phyloP scores from a whole-genome alignment of 805 yeast species.

The Brettanomyces nanus region DNA sequence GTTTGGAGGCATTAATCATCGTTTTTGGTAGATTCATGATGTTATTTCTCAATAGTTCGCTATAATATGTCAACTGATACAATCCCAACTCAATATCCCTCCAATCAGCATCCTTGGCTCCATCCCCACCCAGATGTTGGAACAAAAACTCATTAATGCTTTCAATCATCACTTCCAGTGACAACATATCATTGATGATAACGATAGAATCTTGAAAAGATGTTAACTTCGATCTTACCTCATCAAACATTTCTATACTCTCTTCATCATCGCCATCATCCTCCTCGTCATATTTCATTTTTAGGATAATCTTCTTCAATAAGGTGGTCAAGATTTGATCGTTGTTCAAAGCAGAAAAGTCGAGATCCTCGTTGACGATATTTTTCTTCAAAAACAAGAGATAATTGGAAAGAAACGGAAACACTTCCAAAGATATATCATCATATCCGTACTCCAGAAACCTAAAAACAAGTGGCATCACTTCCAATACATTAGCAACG shows the following conservation, averaged over 20 bases:
- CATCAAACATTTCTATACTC: slow-evolving; percentile 68
- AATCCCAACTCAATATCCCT: slow-evolving; percentile 79
- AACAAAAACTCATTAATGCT: slow-evolving; percentile 42
- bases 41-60: slow-evolving; percentile 74
- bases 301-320: slow-evolving; percentile 61
- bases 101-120: slow-evolving; percentile 44
- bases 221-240: slow-evolving; percentile 66
- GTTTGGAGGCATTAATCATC: slow-evolving; percentile 58
- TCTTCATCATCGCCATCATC: slow-evolving; percentile 57
- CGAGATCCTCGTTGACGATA: slow-evolving; percentile 27
- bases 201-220: slow-evolving; percentile 78
- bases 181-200: slow-evolving; percentile 29
- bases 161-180: slow-evolving; percentile 27
- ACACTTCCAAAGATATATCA: slow-evolving; percentile 76
- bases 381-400: slow-evolving; percentile 60
- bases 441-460: slow-evolving; percentile 80
- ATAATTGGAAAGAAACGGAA: slow-evolving; percentile 72
- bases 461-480: slow-evolving; percentile 65
- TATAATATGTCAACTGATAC: slow-evolving; percentile 68
- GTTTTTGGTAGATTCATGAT: slow-evolving; percentile 62
- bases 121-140: slow-evolving; percentile 5
- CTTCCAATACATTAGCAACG: slow-evolving; percentile 41
- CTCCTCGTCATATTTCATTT: slow-evolving; percentile 71
- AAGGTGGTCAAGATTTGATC: slow-evolving; percentile 52
- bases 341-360: slow-evolving; percentile 23